Conservation (phyloP, 75 land plant genomes). For the Pinus taeda region DNA sequence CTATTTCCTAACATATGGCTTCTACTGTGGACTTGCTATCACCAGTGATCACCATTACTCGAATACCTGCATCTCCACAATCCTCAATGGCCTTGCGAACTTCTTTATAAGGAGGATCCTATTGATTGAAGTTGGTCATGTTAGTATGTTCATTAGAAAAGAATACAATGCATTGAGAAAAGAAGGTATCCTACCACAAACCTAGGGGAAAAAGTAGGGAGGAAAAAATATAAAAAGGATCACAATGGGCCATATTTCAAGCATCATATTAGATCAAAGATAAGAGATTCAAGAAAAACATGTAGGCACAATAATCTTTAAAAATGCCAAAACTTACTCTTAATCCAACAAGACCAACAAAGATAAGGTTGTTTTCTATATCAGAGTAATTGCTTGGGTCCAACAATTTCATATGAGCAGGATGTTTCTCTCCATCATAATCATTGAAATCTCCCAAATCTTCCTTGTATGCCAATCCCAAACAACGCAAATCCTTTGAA, state of each 20-base stretch:
- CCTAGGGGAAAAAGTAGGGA: neutral
- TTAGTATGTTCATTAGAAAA: neutral
- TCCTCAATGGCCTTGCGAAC: constrained; percentile 77
- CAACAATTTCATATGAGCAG: constrained; percentile 65
- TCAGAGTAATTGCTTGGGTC: constrained; percentile 64
- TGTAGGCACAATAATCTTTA: neutral
- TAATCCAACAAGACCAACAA: constrained; percentile 79
- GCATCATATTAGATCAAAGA: neutral
- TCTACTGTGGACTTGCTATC: constrained; percentile 93
- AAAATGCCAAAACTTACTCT: constrained; percentile 46
- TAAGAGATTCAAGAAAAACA: neutral
- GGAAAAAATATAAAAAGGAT: constrained; percentile 4
- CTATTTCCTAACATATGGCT: constrained; percentile 83
- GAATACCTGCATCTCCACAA: constrained; percentile 78
- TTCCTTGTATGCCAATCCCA: constrained; percentile 86
- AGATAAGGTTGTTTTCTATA: constrained; percentile 76
- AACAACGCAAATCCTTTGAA: constrained; percentile 82
- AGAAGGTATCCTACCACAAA: neutral
- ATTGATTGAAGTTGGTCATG: constrained; percentile 12
- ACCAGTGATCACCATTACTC: constrained; percentile 91
- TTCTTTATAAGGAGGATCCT: constrained; percentile 95
- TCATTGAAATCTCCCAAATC: constrained; percentile 65
- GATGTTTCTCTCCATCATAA: constrained; percentile 64
- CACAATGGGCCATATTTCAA: constrained; percentile 22
- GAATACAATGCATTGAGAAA: neutral